Conservation (phyloP, 805 yeast genomes). For the Spathaspora arborariae region DNA sequence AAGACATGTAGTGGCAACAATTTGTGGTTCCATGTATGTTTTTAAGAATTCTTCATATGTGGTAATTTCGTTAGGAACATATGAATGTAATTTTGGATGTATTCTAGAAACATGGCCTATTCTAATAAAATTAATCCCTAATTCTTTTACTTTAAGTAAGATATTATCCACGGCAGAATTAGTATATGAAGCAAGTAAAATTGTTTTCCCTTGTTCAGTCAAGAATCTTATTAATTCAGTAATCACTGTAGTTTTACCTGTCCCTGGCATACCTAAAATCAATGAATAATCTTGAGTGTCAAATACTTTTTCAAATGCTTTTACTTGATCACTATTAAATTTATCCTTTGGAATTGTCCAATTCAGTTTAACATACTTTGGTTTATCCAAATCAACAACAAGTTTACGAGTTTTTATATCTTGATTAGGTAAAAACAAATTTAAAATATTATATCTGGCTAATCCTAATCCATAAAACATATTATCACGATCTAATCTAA, state of each 20-base stretch:
- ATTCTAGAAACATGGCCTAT: constrained; percentile 60
- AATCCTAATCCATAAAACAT: constrained; percentile 69
- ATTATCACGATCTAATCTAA: constrained; percentile 78
- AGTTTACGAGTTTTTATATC: constrained; percentile 43
- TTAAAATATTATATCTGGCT: constrained; percentile 72
- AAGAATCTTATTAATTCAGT: constrained; percentile 66
- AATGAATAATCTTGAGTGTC: constrained; percentile 71
- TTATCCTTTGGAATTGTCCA: constrained; percentile 9
- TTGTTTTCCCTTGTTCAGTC: constrained; percentile 57
- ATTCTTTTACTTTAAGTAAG: constrained; percentile 57
- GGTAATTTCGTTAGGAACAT: constrained; percentile 40
- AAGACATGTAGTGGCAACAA: constrained; percentile 87
- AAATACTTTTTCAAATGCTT: constrained; percentile 65
- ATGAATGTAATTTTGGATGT: constrained; percentile 58
- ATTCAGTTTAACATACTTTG: constrained; percentile 29
- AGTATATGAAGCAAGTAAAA: constrained; percentile 81
- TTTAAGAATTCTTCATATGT: constrained; percentile 44
- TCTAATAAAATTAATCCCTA: constrained; percentile 48
- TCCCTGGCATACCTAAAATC: constrained; percentile 96
- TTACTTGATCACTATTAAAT: constrained; percentile 68
- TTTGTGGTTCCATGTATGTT: constrained; percentile 52
- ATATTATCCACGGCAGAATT: constrained; percentile 97
- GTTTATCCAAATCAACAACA: constrained; percentile 52
- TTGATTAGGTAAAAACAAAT: constrained; percentile 54
- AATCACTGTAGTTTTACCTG: constrained; percentile 71